Conservation (phyloP, 306 rosid species). For the Cucumis sativus region Cucumber_9930_V3 NC_026661.2:7073001-7073500, state of each 20-base stretch:
- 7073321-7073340: conserved; percentile 48
- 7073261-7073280: background rate
- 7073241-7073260: background rate
- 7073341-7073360: conserved; percentile 46
- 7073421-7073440: background rate
- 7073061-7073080: background rate
- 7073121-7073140: background rate
- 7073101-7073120: background rate
- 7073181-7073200: background rate
- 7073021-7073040: background rate
- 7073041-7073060: background rate
- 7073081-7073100: background rate
- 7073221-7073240: background rate
- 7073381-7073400: background rate
- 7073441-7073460: background rate
- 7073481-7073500: background rate
- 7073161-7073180: background rate
- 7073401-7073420: background rate
- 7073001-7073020: background rate
- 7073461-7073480: background rate
- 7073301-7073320: conserved; percentile 48
- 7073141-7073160: background rate
- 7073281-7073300: conserved; percentile 10
- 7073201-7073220: background rate
- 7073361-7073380: background rate